Evolutionary conservation across 1,284 basidiomycete genomes (phyloP), one percentile per base, ranked within the genome.

Genomic region (Coniferiporia sulphurascens): DNA sequence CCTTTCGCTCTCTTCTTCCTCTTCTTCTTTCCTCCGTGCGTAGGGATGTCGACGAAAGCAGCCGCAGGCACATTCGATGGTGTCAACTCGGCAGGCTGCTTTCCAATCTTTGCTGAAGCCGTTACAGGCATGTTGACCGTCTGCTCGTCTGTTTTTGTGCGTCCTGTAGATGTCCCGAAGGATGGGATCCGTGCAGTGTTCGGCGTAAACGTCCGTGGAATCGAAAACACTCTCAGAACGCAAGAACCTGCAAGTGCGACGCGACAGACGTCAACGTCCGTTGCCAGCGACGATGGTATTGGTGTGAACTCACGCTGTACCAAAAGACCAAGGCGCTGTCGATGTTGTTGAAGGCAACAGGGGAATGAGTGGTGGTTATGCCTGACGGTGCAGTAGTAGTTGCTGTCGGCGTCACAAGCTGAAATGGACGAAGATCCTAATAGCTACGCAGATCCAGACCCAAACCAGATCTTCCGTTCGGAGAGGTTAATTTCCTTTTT

Each of bases 1-100:
- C 70, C 74, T 65, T 80, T 80, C 3, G 72, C 72, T 62, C 77
- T 78, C 63, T 72, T 75, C 70, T 77, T 80, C 71, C 77, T 79
- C 66, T 76, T 77, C 72, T 74, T 78, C 72, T 74, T 79, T 41
- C 55, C 54, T 8, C 54, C 54, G 7, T 43, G 21, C 21, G 56
- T 38, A 19, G 38, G 22, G 2, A 22, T 36, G 35, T 51, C 49
- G 43, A 45, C 34, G n/a, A 41, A 19, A 17, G 34, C 12, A 34
- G 56, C 8, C 9, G 17, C 19, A 17, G 48, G 38, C 38, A 13
- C 34, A 6, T 43, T 53, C 22, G 32, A 27, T 1, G 45, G 51
- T 8, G 32, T 45, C 15, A 38, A 27, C 22, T 35, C 22, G 6
- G 43, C 35, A 4, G 10, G 51, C 27, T 53, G 51, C 44, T 52